Evolutionary conservation across 2,329 filamentous ascomycete species (phyloP), one percentile per base, ranked within the genome.

Genomic region (Fusarium nematophilum): DNA sequence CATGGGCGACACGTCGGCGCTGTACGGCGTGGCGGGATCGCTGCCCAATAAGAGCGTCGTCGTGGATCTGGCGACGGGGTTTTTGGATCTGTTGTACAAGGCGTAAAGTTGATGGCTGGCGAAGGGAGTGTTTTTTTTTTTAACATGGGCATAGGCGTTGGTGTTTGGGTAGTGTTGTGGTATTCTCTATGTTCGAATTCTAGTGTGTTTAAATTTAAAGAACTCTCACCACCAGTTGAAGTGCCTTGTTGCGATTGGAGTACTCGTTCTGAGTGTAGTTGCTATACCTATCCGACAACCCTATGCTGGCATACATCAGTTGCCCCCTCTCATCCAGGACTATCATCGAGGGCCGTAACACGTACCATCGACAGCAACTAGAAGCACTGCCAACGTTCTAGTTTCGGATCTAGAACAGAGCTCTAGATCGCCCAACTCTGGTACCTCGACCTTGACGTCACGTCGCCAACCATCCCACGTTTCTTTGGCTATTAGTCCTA

Each of bases 21-120:
- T 99, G 59, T 99, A 99, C 76, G 95, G 95, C 49, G 93, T 99
- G 53, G 95, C 95, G 0, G 95, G 95, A 6, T 96, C 91, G 70
- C 77, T 99, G 75, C 95, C 95, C 1, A 96, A 99, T 74, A 98
- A 98, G 85, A 92, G 90, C 66, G 89, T 99, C 27, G 93, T 99
- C 26, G 91, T 92, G 64, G 92, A 96, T 69, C 78, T 99, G 72
- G 94, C 93, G 2, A 91, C 84, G 65, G 94, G 93, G 1, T 99
- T 98, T 76, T 81, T 98, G 72, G 93, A 98, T 78, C 89, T 95
- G 46, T 74, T 97, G 75, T 97, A 97, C 77, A 96, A 96, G 81
- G 89, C 90, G 57, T 95, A 79, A 78, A 31, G 40, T 14, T 43
- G 36, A 39, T 30, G 39, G 42, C 27, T 13, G 21, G 38, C 38